These are phyloP conservation scores for Botryotinia globosa DNA, from an alignment of 2,329 filamentous ascomycete genomes.

Conservation along the genomic window DNA sequence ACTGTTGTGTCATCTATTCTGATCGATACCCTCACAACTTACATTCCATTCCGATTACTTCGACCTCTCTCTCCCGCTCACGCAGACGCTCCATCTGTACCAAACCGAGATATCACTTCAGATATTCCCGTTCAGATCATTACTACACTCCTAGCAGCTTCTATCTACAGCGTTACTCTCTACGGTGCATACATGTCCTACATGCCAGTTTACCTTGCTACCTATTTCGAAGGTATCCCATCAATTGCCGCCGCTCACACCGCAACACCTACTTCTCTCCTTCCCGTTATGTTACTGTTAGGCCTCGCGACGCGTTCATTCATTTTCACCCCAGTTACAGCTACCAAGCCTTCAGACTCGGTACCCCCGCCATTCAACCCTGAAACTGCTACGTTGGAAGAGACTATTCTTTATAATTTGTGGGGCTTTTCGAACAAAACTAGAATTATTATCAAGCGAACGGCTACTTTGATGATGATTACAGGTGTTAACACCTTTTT, in stretches of 20 bases:
- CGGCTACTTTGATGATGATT: slow-evolving; percentile 55
- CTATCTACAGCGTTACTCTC: slow-evolving; percentile 72
- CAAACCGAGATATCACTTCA: slow-evolving; percentile 62
- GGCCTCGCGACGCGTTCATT: slow-evolving; percentile 72
- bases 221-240: slow-evolving; percentile 70
- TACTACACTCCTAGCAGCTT: slow-evolving; percentile 65
- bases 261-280: slow-evolving; percentile 57
- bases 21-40: slow-evolving; percentile 67
- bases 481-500: slow-evolving; percentile 60
- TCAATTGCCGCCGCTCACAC: slow-evolving; percentile 67
- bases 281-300: slow-evolving; percentile 55
- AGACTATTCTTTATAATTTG: slow-evolving; percentile 71
- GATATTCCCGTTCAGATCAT: slow-evolving; percentile 62
- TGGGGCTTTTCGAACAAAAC: slow-evolving; percentile 65
- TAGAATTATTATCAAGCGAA: slow-evolving; percentile 64
- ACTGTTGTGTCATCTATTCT: slow-evolving; percentile 60
- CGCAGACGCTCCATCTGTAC: slow-evolving; percentile 49
- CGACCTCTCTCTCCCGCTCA: slow-evolving; percentile 66
- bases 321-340: slow-evolving; percentile 69
- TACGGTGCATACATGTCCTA: slow-evolving; percentile 67
- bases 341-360: slow-evolving; percentile 49
- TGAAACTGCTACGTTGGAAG: slow-evolving; percentile 59
- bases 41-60: slow-evolving; percentile 72
- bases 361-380: slow-evolving; percentile 58
- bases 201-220: slow-evolving; percentile 69